Conservation (phyloP, 2,329 filamentous ascomycete species). For the Lecanosticta acicola region DNA sequence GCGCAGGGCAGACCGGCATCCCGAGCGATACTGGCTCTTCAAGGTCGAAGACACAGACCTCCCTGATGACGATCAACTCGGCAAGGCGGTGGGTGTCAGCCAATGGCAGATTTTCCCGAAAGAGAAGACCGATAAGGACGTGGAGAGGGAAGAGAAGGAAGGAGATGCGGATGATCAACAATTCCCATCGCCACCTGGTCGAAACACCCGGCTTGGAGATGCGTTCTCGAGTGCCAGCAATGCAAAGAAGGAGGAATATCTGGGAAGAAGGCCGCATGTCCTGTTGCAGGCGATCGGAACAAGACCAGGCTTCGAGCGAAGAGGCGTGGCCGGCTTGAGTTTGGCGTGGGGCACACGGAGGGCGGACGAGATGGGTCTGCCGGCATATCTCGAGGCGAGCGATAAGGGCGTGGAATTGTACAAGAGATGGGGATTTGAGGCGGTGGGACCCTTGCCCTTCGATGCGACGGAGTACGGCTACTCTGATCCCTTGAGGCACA, state of each 20-base stretch:
- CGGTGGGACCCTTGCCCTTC: conserved; percentile 23
- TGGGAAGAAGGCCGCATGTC: conserved; percentile 26
- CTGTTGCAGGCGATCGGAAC: conserved; percentile 32
- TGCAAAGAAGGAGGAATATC: conserved; percentile 18
- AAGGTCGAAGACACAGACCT: conserved; percentile 29
- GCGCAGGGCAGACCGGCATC: conserved; percentile 13
- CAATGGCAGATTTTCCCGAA: conserved; percentile 29
- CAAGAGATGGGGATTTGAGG: conserved; percentile 34
- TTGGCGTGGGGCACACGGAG: conserved; percentile 37
- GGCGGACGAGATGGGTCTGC: conserved; percentile 36
- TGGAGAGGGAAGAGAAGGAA: conserved; percentile 22
- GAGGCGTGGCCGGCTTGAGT: conserved; percentile 36
- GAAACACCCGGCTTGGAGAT: conserved; percentile 15
- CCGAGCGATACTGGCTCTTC: conserved; percentile 16
- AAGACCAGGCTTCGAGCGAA: conserved; percentile 36
- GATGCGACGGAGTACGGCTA: conserved; percentile 27
- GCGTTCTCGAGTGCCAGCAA: conserved; percentile 20
- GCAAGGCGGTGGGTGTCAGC: conserved; percentile 28
- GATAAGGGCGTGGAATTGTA: conserved; percentile 37
- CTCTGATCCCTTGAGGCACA: conserved; percentile 22
- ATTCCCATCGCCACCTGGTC: conserved; percentile 15
- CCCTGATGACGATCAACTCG: conserved; percentile 17
- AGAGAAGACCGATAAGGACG: conserved; percentile 24
- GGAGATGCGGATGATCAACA: conserved; percentile 16
- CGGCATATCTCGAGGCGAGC: conserved; percentile 39